Evolutionary conservation across 441 rosid species (phyloP), one percentile per base, ranked within the genome.

Genomic region (Gossypium davidsonii): DNA sequence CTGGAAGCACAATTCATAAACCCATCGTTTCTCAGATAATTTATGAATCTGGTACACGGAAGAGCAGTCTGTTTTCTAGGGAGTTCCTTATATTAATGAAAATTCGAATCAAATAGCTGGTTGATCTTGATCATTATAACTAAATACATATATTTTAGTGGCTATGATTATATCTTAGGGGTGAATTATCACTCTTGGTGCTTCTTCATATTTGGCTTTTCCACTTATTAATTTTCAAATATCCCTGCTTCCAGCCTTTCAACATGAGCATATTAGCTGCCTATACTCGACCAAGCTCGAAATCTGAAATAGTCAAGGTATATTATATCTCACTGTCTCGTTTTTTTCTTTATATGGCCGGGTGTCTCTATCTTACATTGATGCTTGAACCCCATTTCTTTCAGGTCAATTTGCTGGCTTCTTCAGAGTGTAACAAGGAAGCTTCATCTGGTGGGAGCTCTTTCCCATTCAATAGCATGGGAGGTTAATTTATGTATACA

Each of bases 261-360:
- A 89, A 90, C 84, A 86, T 92, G 97, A 92, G 97, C 73, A 88
- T 94, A 71, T 83, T 92, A 83, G 97, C 97, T 60, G 97, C 97
- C 15, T 87, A 87, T 55, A 85, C 90, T 53, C 88, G 96, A 57
- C 95, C 97, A 1, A 88, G 89, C 83, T 89, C 97, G 0, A 88
- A 82, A 74, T 90, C 94, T 49, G 97, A 92, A 82, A 94, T 94
- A 71, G 91, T 94, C 60, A 94, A 94, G 96, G 98, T 93, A 85
- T 58, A 68, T 57, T 55, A 66, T 64, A 17, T 28, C 26, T 17
- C 10, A 37, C 67, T 4, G 25, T 51, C 48, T 26, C 18, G 25
- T 17, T 31, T 67, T 34, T 52, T 62, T 17, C 52, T 48, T 42
- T 72, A 12, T 1, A 0, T 11, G 37, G n/a, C 46, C 3, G 14